Conservation (phyloP, 1,284 basidiomycete genomes). For the Rhodotorula sp. region DNA sequence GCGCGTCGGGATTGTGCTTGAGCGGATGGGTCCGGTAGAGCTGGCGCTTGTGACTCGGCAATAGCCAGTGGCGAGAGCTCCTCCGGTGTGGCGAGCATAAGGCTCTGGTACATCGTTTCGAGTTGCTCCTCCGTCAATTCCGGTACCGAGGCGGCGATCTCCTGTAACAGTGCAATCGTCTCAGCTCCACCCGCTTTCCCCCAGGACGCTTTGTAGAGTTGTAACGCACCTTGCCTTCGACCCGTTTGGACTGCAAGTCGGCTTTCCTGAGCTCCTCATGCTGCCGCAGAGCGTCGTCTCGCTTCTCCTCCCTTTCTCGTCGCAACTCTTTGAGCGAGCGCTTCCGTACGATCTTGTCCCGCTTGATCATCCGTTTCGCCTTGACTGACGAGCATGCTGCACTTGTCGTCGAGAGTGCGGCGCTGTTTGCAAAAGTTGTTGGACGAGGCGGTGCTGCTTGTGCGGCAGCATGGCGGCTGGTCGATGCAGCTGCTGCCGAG, state of each 20-base stretch:
- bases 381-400: not conserved
- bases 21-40: constrained; percentile 24
- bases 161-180: not conserved
- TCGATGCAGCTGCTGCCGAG: not conserved
- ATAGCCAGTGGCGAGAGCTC: constrained; percentile 20
- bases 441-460: not conserved
- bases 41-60: constrained; percentile 9
- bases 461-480: not conserved
- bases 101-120: constrained; percentile 30
- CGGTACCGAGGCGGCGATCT: constrained; percentile 19
- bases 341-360: constrained; percentile 15
- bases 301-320: constrained; percentile 4
- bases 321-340: not conserved
- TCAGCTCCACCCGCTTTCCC: not conserved
- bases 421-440: not conserved
- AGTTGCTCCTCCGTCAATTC: constrained; percentile 28
- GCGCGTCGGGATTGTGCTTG: constrained; percentile 6
- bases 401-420: not conserved
- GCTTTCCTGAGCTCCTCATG: not conserved
- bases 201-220: not conserved
- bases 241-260: not conserved
- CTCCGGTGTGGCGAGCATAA: constrained; percentile 24
- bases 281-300: not conserved
- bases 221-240: constrained; percentile 3
- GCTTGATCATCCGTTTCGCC: constrained; percentile 10